These are phyloP conservation scores for Salvia rosmarinus DNA, from an alignment of 257 asterid species.

Conservation along the genomic window DNA sequence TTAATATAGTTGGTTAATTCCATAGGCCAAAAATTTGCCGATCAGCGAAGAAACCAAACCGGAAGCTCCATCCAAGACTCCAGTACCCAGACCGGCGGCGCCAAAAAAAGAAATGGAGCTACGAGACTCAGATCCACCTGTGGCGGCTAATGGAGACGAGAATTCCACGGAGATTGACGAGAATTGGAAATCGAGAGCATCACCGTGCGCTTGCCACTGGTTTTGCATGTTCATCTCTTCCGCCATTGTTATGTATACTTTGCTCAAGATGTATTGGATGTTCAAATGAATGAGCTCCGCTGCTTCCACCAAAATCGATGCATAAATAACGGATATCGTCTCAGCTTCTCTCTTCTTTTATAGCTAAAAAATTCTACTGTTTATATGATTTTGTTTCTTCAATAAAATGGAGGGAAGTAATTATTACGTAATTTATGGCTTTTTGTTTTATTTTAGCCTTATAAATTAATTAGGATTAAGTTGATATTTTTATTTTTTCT, in stretches of 20 bases:
- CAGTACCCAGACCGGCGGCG: conserved; percentile 22
- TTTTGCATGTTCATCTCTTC: conserved; percentile 59
- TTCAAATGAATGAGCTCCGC: conserved; percentile 35
- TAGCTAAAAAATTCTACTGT: not conserved
- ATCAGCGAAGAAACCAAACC: conserved; percentile 47
- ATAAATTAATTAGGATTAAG: too few species aligned
- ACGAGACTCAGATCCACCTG: conserved; percentile 25
- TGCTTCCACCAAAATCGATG: not conserved
- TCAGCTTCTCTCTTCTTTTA: not conserved
- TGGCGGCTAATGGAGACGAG: conserved; percentile 27
- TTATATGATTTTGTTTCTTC: conserved; percentile 19
- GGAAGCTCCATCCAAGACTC: conserved; percentile 30
- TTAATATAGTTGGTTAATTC: not conserved
- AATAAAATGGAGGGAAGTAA: too few species aligned
- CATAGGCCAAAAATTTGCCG: conserved; percentile 56
- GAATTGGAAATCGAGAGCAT: conserved; percentile 29
- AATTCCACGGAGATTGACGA: conserved; percentile 31
- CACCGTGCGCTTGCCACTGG: conserved; percentile 52
- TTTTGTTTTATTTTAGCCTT: too few species aligned
- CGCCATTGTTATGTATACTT: conserved; percentile 57
- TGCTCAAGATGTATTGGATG: conserved; percentile 53
- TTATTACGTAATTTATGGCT: too few species aligned
- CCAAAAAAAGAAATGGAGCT: conserved; percentile 16
- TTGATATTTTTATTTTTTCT: too few species aligned
- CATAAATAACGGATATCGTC: conserved; percentile 23